Conservation (phyloP, 1,284 basidiomycete genomes). For the Irpex lacteus region DNA sequence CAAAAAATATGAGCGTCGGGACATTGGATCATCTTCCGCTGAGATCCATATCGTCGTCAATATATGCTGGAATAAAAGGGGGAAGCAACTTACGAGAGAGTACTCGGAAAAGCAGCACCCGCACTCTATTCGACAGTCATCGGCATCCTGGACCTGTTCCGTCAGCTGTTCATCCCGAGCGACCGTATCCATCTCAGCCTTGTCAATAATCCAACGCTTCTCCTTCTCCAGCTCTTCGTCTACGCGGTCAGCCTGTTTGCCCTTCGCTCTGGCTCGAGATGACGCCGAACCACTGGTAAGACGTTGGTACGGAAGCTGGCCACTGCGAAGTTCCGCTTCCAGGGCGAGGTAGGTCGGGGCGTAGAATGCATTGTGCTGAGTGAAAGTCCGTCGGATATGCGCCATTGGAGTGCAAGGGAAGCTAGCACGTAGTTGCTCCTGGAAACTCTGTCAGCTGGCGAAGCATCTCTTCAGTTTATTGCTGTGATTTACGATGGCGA, state of each 20-base stretch:
- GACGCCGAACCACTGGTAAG: neutral
- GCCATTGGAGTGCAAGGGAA: constrained; percentile 57
- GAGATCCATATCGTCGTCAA: neutral
- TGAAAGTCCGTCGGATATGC: constrained; percentile 44
- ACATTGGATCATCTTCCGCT: constrained; percentile 84
- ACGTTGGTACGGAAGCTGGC: constrained; percentile 34
- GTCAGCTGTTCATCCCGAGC: constrained; percentile 26
- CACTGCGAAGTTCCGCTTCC: constrained; percentile 31
- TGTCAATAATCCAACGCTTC: constrained; percentile 40
- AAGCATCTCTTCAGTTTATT: too few relatives aligned
- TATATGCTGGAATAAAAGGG: neutral
- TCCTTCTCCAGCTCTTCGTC: constrained; percentile 39
- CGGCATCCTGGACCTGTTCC: constrained; percentile 33
- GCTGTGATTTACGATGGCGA: constrained; percentile 44
- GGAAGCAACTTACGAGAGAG: constrained; percentile 29
- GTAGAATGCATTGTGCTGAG: constrained; percentile 44
- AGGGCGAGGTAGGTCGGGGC: constrained; percentile 56
- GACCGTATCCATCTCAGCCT: constrained; percentile 31
- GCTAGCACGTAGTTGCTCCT: constrained; percentile 53
- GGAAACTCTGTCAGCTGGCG: neutral
- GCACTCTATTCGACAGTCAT: constrained; percentile 64
- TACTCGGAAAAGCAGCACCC: constrained; percentile 79
- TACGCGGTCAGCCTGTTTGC: constrained; percentile 21
- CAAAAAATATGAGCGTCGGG: constrained; percentile 67
- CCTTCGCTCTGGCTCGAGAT: constrained; percentile 30